Evolutionary conservation across 805 yeast species (phyloP).

Genomic region (Lachancea quebecensis): DNA sequence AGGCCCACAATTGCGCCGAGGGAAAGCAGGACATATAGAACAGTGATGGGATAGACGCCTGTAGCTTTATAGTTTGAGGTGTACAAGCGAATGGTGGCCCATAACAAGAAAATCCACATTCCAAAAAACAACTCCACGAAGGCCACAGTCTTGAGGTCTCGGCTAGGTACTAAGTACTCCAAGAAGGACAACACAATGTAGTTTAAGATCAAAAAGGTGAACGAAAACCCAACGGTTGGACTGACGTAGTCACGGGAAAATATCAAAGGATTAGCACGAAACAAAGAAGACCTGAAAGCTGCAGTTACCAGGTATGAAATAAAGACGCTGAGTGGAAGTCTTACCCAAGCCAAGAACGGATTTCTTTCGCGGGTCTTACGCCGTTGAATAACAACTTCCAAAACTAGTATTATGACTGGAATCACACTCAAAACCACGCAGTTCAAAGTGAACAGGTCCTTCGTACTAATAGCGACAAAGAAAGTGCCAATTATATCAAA

Average conservation of each 20-base stretch:
- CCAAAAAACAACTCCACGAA: conserved; percentile 47
- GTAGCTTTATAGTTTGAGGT: conserved; percentile 38
- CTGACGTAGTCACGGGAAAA: conserved; percentile 44
- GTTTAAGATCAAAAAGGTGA: conserved; percentile 46
- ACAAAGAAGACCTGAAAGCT: conserved; percentile 36
- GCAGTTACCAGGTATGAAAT: conserved; percentile 37
- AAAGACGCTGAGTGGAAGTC: conserved; percentile 54
- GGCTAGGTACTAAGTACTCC: conserved; percentile 38
- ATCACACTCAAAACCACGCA: conserved; percentile 43
- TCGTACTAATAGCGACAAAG: conserved; percentile 48
- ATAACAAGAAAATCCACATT: conserved; percentile 51
- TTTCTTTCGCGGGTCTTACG: conserved; percentile 45
- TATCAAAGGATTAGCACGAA: conserved; percentile 40
- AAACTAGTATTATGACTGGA: conserved; percentile 46
- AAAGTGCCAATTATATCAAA: conserved; percentile 57
- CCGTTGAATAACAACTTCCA: conserved; percentile 42
- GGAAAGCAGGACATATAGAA: conserved; percentile 42
- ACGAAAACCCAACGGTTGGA: conserved; percentile 44
- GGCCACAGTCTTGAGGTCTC: conserved; percentile 53
- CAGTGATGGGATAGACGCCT: conserved; percentile 45
- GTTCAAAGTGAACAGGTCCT: conserved; percentile 44
- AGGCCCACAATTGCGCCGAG: conserved; percentile 47
- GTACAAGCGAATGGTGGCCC: conserved; percentile 44
- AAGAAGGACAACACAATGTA: conserved; percentile 44
- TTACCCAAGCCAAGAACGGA: conserved; percentile 34